A percentile compares a stretch with the other conserved stretches of the same genome.
phyloP scores from a whole-genome alignment of 306 rosid species.

The barrel medic (Medicago truncatula) region MtrunA17r5.0-ANR NC_053044.1:39222501-39223000 shows the following conservation, averaged over 20 bases:
- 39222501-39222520: conserved; percentile 55
- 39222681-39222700: conserved; percentile 53
- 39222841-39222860: neutral
- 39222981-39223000: conserved; percentile 53
- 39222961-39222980: conserved; percentile 45
- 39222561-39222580: conserved; percentile 48
- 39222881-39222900: neutral
- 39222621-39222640: conserved; percentile 54
- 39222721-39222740: neutral
- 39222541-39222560: conserved; percentile 48
- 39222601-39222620: conserved; percentile 34
- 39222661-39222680: conserved; percentile 54
- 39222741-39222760: neutral
- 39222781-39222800: neutral
- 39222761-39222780: neutral
- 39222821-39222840: neutral
- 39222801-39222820: neutral
- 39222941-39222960: conserved; percentile 53
- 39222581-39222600: conserved; percentile 56
- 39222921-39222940: neutral
- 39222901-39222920: neutral
- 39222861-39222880: neutral
- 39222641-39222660: conserved; percentile 47
- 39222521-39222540: conserved; percentile 56
- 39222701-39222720: conserved; percentile 35